Percentiles rank a stretch among this genome's conserved stretches.
These are phyloP conservation scores for Fusarium guadeloupense DNA, from an alignment of 2,329 filamentous ascomycete genomes.

Conservation along the genomic window DNA sequence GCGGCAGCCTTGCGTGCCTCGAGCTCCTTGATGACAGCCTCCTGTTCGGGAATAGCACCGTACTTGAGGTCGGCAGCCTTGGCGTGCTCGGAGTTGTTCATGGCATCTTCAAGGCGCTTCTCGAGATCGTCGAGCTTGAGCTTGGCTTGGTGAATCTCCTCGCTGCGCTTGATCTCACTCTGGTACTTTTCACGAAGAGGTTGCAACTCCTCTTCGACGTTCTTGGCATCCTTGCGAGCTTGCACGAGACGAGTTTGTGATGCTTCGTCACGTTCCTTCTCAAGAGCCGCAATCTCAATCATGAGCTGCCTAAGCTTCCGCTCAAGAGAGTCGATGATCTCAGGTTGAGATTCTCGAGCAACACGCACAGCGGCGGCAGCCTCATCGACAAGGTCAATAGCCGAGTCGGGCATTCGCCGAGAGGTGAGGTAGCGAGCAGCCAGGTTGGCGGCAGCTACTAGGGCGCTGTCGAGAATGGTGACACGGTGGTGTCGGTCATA, in stretches of 20 bases:
- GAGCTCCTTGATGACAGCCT: constrained; percentile 79
- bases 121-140: constrained; percentile 92
- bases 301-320: constrained; percentile 88
- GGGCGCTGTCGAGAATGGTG: constrained; percentile 91
- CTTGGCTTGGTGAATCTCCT: constrained; percentile 93
- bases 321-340: constrained; percentile 94
- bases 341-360: constrained; percentile 93
- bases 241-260: constrained; percentile 83
- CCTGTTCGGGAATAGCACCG: constrained; percentile 95
- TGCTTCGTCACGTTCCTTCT: constrained; percentile 93
- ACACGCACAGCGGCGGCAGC: constrained; percentile 96
- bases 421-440: constrained; percentile 93
- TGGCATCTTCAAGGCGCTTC: constrained; percentile 93
- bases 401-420: constrained; percentile 91
- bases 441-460: constrained; percentile 89
- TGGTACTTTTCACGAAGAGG: constrained; percentile 96
- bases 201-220: constrained; percentile 91
- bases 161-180: constrained; percentile 88
- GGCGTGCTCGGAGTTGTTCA: constrained; percentile 82
- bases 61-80: constrained; percentile 95
- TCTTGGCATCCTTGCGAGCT: constrained; percentile 90
- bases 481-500: constrained; percentile 99
- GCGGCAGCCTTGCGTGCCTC: constrained; percentile 82
- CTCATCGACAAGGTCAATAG: constrained; percentile 95
- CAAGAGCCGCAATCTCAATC: constrained; percentile 95